Percentiles rank a stretch among this genome's conserved stretches.
These are phyloP conservation scores for Aquilaria malaccensis DNA, from an alignment of 345 rosid genomes.

Conservation along the genomic window DNA sequence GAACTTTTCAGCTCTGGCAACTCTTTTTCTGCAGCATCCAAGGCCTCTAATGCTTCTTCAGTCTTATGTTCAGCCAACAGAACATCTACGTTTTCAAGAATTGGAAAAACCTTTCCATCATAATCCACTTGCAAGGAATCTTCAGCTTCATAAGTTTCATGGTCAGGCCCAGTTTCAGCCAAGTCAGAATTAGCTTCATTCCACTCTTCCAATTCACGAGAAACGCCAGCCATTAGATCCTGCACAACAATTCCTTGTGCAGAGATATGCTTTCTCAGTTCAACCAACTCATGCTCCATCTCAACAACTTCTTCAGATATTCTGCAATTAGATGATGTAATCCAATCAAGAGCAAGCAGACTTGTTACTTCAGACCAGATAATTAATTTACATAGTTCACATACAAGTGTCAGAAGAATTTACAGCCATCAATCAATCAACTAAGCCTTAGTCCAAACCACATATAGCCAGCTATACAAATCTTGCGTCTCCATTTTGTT, in stretches of 20 bases:
- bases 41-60: conserved; percentile 64
- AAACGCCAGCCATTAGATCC: conserved; percentile 79
- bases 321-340: conserved; percentile 31
- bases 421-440: too few species aligned
- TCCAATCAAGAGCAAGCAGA: conserved; percentile 3
- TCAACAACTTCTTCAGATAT: conserved; percentile 93
- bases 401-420: too few species aligned
- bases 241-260: conserved; percentile 82
- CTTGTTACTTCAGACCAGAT: background rate
- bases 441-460: too few species aligned
- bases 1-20: conserved; percentile 48
- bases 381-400: background rate
- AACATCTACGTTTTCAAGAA: conserved; percentile 65
- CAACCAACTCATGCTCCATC: conserved; percentile 86
- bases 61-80: conserved; percentile 83
- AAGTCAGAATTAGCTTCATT: conserved; percentile 26
- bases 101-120: conserved; percentile 27
- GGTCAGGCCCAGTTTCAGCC: conserved; percentile 30
- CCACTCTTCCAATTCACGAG: conserved; percentile 73
- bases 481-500: too few species aligned
- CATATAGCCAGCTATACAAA: too few species aligned
- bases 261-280: conserved; percentile 80
- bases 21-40: conserved; percentile 69
- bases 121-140: conserved; percentile 25
- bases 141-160: conserved; percentile 21